phyloP scores from a whole-genome alignment of 2,329 filamentous ascomycete species.

The Escovopsis sp. region DNA sequence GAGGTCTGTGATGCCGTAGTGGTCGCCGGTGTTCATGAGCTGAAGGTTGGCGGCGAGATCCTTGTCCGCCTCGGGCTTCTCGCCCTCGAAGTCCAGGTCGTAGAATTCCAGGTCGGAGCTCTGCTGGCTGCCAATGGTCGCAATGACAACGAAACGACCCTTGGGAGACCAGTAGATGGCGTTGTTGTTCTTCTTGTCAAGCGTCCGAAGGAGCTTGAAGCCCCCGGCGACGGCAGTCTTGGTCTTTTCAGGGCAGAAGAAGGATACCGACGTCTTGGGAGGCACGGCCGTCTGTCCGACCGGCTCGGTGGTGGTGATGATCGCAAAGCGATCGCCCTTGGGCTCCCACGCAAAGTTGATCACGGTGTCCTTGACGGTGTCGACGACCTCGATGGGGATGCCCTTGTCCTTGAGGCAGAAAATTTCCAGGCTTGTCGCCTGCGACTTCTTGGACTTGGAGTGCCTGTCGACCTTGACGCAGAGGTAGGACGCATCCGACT shows the following conservation, averaged over 20 bases:
- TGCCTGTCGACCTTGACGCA: conserved; percentile 98
- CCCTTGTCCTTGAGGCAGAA: conserved; percentile 97
- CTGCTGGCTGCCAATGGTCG: conserved; percentile 82
- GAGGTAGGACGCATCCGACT: conserved; percentile 83
- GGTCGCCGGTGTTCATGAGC: conserved; percentile 83
- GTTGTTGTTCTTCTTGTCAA: conserved; percentile 99
- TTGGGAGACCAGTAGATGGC: conserved; percentile 98
- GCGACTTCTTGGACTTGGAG: conserved; percentile 97
- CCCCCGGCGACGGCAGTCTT: conserved; percentile 73
- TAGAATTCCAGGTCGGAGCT: conserved; percentile 95
- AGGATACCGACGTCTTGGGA: conserved; percentile 87
- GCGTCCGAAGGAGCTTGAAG: conserved; percentile 88
- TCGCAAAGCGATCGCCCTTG: conserved; percentile 91
- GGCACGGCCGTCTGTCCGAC: conserved; percentile 63
- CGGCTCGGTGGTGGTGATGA: conserved; percentile 87
- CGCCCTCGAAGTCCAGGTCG: conserved; percentile 95
- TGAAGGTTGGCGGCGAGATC: conserved; percentile 89
- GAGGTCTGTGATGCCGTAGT: conserved; percentile 94
- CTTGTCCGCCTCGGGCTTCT: conserved; percentile 86
- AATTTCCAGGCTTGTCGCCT: conserved; percentile 94
- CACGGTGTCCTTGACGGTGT: conserved; percentile 94
- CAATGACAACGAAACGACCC: conserved; percentile 88
- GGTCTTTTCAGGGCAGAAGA: conserved; percentile 92
- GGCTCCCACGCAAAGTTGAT: conserved; percentile 99
- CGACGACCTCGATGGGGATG: conserved; percentile 93